Evolutionary conservation across 768 basidiomycete species (phyloP).

Genomic region (Suillus spraguei): DNA sequence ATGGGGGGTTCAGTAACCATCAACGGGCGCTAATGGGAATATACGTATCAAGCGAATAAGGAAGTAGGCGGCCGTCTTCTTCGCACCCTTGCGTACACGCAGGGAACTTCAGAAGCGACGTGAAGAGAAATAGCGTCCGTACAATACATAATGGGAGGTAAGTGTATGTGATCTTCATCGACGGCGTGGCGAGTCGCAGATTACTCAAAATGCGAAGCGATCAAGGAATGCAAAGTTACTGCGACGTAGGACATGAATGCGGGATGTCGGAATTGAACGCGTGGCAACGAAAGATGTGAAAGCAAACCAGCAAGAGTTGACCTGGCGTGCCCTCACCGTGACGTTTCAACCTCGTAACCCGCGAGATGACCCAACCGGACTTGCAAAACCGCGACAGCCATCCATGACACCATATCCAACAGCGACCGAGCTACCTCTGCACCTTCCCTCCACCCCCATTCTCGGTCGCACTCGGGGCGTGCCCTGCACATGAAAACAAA

Average conservation of each 20-base stretch:
- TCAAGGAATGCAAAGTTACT: constrained; percentile 21
- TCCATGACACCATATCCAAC: constrained; percentile 36
- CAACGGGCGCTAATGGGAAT: constrained; percentile 37
- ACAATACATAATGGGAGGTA: constrained; percentile 47
- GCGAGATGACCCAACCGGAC: constrained; percentile 17
- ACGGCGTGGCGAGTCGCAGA: constrained; percentile 25
- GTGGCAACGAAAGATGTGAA: constrained; percentile 18
- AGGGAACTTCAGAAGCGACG: constrained; percentile 27
- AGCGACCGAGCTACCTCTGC: constrained; percentile 37
- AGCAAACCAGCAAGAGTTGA: constrained; percentile 16
- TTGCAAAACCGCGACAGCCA: constrained; percentile 33
- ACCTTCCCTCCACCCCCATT: constrained; percentile 39
- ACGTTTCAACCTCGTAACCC: constrained; percentile 19
- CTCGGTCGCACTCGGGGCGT: constrained; percentile 49
- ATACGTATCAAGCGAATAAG: constrained; percentile 27
- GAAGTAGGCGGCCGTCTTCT: constrained; percentile 34
- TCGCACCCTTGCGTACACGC: constrained; percentile 18
- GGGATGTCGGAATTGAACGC: constrained; percentile 21
- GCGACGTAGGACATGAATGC: constrained; percentile 18
- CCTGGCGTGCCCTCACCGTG: constrained; percentile 28
- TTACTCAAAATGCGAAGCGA: constrained; percentile 22
- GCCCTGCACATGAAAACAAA: constrained; percentile 37
- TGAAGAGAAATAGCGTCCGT: constrained; percentile 84
- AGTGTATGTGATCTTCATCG: constrained; percentile 33
- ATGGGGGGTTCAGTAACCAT: constrained; percentile 31